phyloP scores from a whole-genome alignment of 495 filamentous ascomycete species.

The Tuber melanosporum region DNA sequence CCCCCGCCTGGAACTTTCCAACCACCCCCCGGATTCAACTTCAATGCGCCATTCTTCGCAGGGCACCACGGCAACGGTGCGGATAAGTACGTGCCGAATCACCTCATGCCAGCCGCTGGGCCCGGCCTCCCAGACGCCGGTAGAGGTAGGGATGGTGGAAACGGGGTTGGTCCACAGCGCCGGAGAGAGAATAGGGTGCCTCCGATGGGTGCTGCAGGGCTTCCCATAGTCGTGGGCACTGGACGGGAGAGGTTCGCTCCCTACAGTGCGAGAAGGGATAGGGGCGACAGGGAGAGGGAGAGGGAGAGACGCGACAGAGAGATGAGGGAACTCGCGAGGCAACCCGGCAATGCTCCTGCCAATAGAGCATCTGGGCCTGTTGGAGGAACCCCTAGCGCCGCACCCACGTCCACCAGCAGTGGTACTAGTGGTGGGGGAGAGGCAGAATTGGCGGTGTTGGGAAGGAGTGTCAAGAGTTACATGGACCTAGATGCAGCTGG shows the following conservation, averaged over 20 bases:
- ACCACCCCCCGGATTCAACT: constrained; percentile 80
- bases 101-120: constrained; percentile 29
- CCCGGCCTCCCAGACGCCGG: constrained; percentile 28
- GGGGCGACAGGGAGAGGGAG: constrained; percentile 45
- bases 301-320: constrained; percentile 39
- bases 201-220: constrained; percentile 9
- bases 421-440: constrained; percentile 55
- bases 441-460: constrained; percentile 69
- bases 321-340: constrained; percentile 41
- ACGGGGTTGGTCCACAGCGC: constrained; percentile 46
- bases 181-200: constrained; percentile 42
- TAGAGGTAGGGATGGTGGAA: constrained; percentile 24
- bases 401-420: constrained; percentile 31
- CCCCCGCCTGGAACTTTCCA: constrained; percentile 52
- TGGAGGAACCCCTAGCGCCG: constrained; percentile 29
- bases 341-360: constrained; percentile 26
- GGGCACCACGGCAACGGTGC: constrained; percentile 28
- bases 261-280: constrained; percentile 45
- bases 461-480: constrained; percentile 87
- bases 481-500: constrained; percentile 85
- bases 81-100: constrained; percentile 33
- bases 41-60: constrained; percentile 47
- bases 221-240: constrained; percentile 25
- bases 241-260: constrained; percentile 45
- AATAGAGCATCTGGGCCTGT: constrained; percentile 14